phyloP scores from a whole-genome alignment of 2,329 filamentous ascomycete species.

The Grosmannia huntii region DNA sequence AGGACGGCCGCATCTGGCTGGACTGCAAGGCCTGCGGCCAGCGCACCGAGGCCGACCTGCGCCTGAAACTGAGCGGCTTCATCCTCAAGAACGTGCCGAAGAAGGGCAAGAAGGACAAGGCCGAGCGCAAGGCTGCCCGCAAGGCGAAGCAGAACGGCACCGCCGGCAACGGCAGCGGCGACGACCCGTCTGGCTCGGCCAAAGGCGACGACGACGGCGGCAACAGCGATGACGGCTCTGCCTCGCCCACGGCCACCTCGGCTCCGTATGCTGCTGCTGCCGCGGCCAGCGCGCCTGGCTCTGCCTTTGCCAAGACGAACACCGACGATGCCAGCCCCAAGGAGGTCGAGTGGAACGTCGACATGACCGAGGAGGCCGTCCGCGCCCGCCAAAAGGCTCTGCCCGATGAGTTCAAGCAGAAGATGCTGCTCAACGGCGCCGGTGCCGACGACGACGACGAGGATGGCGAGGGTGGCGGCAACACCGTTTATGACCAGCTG shows the following conservation, averaged over 20 bases:
- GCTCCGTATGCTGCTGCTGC: slow-evolving; percentile 32
- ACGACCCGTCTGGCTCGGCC: slow-evolving; percentile 37
- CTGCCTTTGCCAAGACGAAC: slow-evolving; percentile 37
- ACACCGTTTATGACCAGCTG: slow-evolving; percentile 76
- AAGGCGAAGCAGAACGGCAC: slow-evolving; percentile 70
- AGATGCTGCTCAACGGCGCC: slow-evolving; percentile 65
- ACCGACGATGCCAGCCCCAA: slow-evolving; percentile 39
- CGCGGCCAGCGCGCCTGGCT: slow-evolving; percentile 30
- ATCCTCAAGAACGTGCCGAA: slow-evolving; percentile 89
- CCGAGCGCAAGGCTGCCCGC: slow-evolving; percentile 78
- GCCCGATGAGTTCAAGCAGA: slow-evolving; percentile 87
- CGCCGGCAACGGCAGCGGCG: slow-evolving; percentile 50
- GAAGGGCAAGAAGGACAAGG: slow-evolving; percentile 97
- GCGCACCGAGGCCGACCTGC: slow-evolving; percentile 79
- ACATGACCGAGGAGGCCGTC: slow-evolving; percentile 91
- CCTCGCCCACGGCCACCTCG: slow-evolving; percentile 35
- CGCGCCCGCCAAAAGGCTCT: slow-evolving; percentile 87
- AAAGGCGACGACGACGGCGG: slow-evolving; percentile 42
- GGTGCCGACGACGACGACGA: slow-evolving; percentile 66
- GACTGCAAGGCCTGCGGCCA: slow-evolving; percentile 99
- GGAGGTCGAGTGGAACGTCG: slow-evolving; percentile 91
- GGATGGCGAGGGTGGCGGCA: slow-evolving; percentile 61
- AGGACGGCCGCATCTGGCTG: slow-evolving; percentile 80
- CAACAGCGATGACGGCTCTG: slow-evolving; percentile 64
- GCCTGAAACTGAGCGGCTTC: slow-evolving; percentile 92